A percentile compares a stretch with the other conserved stretches of the same genome.
Conservation (phyloP, 2,329 filamentous ascomycete species). For the Orbilia blumenaviensis region DNA sequence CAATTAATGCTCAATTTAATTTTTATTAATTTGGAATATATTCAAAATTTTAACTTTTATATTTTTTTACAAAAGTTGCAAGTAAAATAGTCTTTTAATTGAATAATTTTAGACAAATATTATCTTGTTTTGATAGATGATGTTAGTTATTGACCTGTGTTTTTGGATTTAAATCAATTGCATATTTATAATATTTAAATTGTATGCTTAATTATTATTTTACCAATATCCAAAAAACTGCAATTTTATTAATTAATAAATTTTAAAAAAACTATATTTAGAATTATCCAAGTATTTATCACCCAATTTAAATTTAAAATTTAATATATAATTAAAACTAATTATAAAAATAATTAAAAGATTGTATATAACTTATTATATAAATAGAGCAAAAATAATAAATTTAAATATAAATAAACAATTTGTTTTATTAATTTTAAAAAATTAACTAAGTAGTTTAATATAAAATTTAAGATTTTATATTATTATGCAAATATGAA, state of each 20-base stretch:
- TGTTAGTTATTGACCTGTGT: not conserved
- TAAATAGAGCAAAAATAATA: not conserved
- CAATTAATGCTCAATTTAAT: not conserved
- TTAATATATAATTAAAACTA: not conserved
- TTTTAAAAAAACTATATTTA: not conserved
- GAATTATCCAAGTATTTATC: not conserved
- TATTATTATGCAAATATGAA: not conserved
- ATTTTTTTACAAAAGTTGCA: slow-evolving; percentile 2
- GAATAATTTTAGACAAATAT: slow-evolving; percentile 1
- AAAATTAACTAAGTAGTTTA: not conserved
- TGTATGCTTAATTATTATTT: not conserved
- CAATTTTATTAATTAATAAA: not conserved
- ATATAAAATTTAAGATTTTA: not conserved
- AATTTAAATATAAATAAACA: not conserved
- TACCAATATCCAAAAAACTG: not conserved
- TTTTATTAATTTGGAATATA: slow-evolving; percentile 3
- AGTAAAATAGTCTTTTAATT: not conserved
- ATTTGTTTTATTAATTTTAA: not conserved
- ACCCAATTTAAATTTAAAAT: slow-evolving; percentile 10
- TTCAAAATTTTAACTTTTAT: not conserved
- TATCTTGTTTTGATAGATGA: not conserved
- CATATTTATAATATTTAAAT: not conserved
- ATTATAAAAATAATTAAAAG: not conserved
- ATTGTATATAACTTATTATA: not conserved
- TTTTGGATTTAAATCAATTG: not conserved